Evolutionary conservation across 1,284 basidiomycete species (phyloP), one percentile per base, ranked within the genome.

Genomic region (Pholiota adiposa): DNA sequence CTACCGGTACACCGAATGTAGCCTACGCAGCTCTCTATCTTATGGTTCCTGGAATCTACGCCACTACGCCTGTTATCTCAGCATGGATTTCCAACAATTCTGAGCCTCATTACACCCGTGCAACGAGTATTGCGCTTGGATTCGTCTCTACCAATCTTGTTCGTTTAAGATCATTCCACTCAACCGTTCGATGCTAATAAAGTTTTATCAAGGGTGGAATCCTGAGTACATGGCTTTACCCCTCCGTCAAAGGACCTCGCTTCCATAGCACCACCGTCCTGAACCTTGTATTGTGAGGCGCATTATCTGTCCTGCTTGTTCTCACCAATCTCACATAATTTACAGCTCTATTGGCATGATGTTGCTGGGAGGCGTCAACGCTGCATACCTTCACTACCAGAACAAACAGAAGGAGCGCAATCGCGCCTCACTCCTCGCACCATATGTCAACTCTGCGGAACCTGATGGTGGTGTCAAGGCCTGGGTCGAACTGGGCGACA

Each of bases 71-170:
- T 1, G 71, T 79, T 11, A 61, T 81, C 18, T 70, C 75, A 6
- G 79, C 83, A 0, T 86, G 84, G 83, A 68, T 73, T 46, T 75
- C 86, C 11, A 87, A 87, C 69, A 88, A 88, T 70, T 77, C 83
- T 27, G 75, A 80, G 0, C 84, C 84, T 0, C 79, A 85, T 64
- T 75, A 79, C 56, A 76, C 83, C 44, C 77, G 84, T 38, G 84
- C 84, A 6, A 71, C 72, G 38, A 76, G 79, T 16, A 77, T 88
- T 49, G 84, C 82, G 2, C 70, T 83, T 31, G 80, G 77, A 0
- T 84, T 84, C 62, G 77, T 83, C 61, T 69, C 77, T 65, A 82
- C 80, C 25, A 86, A 85, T 68, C 48, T 49, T 21, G 63, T 65
- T 52, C 31, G 40, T 34, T 34, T 14, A 18, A 21, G 3, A 2